Conservation (phyloP, 176 grass and related monocot genomes). For the Hordeum vulgare region DNA sequence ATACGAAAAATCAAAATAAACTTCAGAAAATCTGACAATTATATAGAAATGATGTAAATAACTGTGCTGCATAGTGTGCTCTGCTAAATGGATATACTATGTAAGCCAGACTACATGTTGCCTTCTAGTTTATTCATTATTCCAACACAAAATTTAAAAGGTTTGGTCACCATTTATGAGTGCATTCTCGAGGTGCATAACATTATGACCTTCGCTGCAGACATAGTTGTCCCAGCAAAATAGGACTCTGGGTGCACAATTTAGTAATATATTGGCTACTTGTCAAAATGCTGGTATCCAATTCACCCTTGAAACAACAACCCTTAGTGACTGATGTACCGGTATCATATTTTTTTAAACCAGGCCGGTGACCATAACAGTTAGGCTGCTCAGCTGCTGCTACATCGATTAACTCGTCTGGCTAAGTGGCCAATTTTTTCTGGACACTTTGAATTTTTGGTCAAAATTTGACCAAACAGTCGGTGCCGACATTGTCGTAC, state of each 20-base stretch:
- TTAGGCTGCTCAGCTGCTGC: too few species aligned
- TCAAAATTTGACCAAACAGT: too few species aligned
- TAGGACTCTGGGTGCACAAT: not conserved
- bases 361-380: too few species aligned
- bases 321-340: not conserved
- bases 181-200: not conserved
- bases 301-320: not conserved
- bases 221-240: not conserved
- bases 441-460: too few species aligned
- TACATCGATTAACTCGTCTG: too few species aligned
- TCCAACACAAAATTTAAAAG: not conserved
- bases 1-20: not conserved
- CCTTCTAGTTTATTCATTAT: not conserved
- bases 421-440: too few species aligned
- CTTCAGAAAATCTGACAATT: not conserved
- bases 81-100: not conserved
- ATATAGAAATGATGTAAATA: not conserved
- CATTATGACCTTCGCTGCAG: not conserved
- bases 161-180: not conserved
- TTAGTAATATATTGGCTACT: not conserved
- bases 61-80: not conserved
- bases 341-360: not conserved
- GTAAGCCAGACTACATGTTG: not conserved
- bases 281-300: not conserved
- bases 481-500: too few species aligned